Evolutionary conservation across 2,329 filamentous ascomycete genomes (phyloP).

Genomic region (Cordyceps fumosorosea): DNA sequence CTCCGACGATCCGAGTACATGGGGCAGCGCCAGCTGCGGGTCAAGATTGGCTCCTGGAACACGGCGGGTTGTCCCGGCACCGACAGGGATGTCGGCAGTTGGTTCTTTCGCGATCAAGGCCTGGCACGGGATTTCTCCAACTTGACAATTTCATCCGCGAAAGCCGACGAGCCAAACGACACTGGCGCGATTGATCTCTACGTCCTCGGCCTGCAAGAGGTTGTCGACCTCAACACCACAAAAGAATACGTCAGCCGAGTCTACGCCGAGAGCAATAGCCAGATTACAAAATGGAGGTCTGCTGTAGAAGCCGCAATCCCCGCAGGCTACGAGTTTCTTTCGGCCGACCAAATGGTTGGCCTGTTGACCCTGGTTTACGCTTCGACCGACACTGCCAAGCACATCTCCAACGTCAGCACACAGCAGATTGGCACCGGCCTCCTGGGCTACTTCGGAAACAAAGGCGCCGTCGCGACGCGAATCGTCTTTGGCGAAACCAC

Average conservation of each 20-base stretch:
- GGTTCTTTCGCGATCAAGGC: slow-evolving; percentile 78
- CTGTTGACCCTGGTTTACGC: slow-evolving; percentile 81
- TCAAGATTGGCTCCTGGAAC: slow-evolving; percentile 96
- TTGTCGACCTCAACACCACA: slow-evolving; percentile 77
- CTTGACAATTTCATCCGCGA: slow-evolving; percentile 35
- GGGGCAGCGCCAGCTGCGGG: slow-evolving; percentile 62
- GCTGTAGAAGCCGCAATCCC: slow-evolving; percentile 70
- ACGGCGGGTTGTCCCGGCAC: slow-evolving; percentile 78
- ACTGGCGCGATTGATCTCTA: slow-evolving; percentile 74
- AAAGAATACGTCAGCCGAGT: slow-evolving; percentile 66
- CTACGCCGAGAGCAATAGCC: slow-evolving; percentile 61
- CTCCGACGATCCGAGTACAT: slow-evolving; percentile 75
- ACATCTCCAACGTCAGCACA: slow-evolving; percentile 75
- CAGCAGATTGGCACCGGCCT: slow-evolving; percentile 81
- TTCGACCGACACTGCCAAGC: slow-evolving; percentile 65
- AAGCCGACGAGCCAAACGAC: slow-evolving; percentile 24
- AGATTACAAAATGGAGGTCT: slow-evolving; percentile 73
- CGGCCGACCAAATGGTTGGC: slow-evolving; percentile 80
- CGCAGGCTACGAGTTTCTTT: slow-evolving; percentile 66
- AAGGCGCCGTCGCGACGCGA: slow-evolving; percentile 77
- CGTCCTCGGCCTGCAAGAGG: slow-evolving; percentile 83
- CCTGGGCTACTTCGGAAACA: slow-evolving; percentile 92
- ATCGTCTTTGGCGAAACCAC: slow-evolving; percentile 87
- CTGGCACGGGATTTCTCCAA: slow-evolving; percentile 57
- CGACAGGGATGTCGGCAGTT: slow-evolving; percentile 78